These are phyloP conservation scores for Kazachstania psychrophila DNA, from an alignment of 805 yeast genomes.

Conservation along the genomic window DNA sequence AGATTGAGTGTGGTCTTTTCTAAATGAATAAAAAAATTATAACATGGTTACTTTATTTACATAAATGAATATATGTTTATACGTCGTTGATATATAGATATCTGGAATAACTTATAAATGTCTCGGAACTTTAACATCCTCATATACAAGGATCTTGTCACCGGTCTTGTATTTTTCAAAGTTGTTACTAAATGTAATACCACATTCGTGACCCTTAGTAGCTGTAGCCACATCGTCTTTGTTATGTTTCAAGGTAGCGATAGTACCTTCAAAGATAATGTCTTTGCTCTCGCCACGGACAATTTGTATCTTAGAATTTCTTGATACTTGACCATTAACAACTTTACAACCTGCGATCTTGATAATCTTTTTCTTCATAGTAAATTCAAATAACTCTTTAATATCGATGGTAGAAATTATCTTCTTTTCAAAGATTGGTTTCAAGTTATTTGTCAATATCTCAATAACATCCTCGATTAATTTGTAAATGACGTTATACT, in stretches of 20 bases:
- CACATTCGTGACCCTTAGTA: constrained; percentile 85
- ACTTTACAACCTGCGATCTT: constrained; percentile 87
- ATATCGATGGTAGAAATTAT: constrained; percentile 58
- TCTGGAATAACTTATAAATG: constrained; percentile 29
- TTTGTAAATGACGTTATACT: constrained; percentile 77
- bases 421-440: constrained; percentile 59
- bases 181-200: constrained; percentile 51
- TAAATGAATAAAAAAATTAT: no score
- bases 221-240: constrained; percentile 74
- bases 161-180: constrained; percentile 68
- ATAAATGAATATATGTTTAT: no score
- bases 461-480: constrained; percentile 75
- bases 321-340: constrained; percentile 52
- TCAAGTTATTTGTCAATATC: constrained; percentile 47
- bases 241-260: constrained; percentile 69
- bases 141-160: constrained; percentile 65
- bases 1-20: not conserved
- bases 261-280: constrained; percentile 41
- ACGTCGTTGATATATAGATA: not conserved
- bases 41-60: no score
- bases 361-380: constrained; percentile 47
- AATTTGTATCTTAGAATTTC: constrained; percentile 51
- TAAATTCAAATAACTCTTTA: constrained; percentile 62
- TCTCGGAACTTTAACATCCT: constrained; percentile 51
- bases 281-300: constrained; percentile 39